Conservation (phyloP, 73 alveolate species). For the Paramecium sexaurelia region DNA sequence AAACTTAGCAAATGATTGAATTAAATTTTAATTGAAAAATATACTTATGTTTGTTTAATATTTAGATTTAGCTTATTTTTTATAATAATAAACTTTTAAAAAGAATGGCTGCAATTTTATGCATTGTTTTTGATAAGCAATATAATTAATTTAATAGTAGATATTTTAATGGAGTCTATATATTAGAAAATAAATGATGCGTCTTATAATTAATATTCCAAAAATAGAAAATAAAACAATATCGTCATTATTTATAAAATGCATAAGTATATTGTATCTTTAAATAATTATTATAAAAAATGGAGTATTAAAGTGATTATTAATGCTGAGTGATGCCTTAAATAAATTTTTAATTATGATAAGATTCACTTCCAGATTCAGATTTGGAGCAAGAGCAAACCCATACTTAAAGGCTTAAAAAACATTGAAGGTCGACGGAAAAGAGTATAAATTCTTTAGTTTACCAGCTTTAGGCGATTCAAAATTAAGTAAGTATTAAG, state of each 20-base stretch:
- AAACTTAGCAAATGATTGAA: no score
- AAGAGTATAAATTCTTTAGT: conserved; percentile 60
- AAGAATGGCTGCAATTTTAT: no score
- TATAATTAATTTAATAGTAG: no score
- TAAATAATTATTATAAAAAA: background rate
- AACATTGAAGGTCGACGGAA: conserved; percentile 61
- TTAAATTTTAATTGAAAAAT: no score
- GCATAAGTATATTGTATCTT: background rate
- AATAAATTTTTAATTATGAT: conserved; percentile 30
- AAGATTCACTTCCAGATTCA: conserved; percentile 45
- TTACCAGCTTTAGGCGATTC: conserved; percentile 63
- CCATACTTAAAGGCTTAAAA: conserved; percentile 45
- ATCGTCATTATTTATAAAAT: background rate
- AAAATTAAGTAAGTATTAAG: conserved; percentile 48
- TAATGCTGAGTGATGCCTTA: background rate
- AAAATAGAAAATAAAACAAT: background rate
- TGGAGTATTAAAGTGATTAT: background rate
- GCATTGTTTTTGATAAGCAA: no score
- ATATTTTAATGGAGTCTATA: no score
- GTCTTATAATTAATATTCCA: no score
- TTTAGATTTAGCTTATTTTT: no score
- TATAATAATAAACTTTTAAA: no score
- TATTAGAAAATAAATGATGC: no score
- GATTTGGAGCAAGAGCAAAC: conserved; percentile 40
- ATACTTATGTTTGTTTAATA: no score